Evolutionary conservation across 495 filamentous ascomycete genomes (phyloP).

Genomic region (Xylaria scruposa): DNA sequence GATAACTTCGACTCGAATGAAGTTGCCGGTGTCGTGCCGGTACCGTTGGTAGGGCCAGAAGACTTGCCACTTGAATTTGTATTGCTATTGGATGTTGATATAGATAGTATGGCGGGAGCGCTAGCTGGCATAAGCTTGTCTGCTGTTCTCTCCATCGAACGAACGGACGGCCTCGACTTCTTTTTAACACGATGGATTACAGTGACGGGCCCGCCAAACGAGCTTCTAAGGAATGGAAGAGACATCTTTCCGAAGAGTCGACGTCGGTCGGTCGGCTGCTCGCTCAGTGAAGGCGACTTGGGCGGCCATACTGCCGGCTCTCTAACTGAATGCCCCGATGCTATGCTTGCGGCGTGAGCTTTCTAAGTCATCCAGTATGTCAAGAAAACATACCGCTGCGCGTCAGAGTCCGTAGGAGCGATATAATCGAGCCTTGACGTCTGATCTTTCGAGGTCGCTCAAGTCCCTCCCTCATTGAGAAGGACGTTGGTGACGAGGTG

Average conservation of each 20-base stretch:
- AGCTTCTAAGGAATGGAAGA: slow-evolving; percentile 47
- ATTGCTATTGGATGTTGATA: slow-evolving; percentile 30
- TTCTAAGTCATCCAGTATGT: not conserved
- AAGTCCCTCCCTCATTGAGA: slow-evolving; percentile 36
- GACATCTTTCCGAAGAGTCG: slow-evolving; percentile 51
- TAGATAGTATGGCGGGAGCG: slow-evolving; percentile 34
- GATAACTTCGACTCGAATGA: slow-evolving; percentile 50
- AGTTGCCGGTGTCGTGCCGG: slow-evolving; percentile 46
- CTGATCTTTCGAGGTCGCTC: slow-evolving; percentile 45
- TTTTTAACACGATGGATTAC: slow-evolving; percentile 52
- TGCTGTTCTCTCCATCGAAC: slow-evolving; percentile 31
- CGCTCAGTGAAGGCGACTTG: slow-evolving; percentile 33
- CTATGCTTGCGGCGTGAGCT: slow-evolving; percentile 14
- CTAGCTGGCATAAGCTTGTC: slow-evolving; percentile 28
- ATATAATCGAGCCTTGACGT: slow-evolving; percentile 50
- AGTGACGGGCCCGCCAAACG: slow-evolving; percentile 49
- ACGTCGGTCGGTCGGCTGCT: slow-evolving; percentile 30
- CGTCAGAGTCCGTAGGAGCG: slow-evolving; percentile 53
- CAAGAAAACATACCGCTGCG: slow-evolving; percentile 46
- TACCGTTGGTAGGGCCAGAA: slow-evolving; percentile 38
- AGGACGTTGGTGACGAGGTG: slow-evolving; percentile 35
- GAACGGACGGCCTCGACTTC: slow-evolving; percentile 44
- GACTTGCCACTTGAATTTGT: slow-evolving; percentile 43
- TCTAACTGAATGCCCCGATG: slow-evolving; percentile 28
- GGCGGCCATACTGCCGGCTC: slow-evolving; percentile 40